These are phyloP conservation scores for Kwoniella europaea DNA, from an alignment of 768 basidiomycete genomes.

Conservation along the genomic window DNA sequence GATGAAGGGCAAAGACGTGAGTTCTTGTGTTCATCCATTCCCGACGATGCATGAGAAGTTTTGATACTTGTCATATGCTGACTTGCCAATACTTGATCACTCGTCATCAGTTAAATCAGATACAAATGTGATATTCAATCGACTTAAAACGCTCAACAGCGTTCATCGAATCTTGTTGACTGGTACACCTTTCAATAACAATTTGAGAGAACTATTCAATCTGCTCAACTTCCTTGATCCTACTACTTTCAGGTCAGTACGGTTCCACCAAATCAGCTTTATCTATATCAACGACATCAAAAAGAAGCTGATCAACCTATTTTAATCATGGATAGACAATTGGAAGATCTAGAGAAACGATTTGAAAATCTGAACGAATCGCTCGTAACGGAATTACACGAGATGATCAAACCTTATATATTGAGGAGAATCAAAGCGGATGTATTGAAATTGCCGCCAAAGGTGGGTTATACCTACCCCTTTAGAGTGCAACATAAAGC, in stretches of 20 bases:
- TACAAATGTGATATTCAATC: constrained; percentile 75
- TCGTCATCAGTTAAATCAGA: constrained; percentile 76
- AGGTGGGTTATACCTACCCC: constrained; percentile 63
- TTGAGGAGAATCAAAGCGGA: constrained; percentile 91
- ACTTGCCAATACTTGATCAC: background rate
- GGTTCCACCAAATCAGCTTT: background rate
- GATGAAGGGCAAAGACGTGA: constrained; percentile 91
- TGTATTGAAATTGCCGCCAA: constrained; percentile 82
- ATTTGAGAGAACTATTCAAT: constrained; percentile 93
- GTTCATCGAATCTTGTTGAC: constrained; percentile 87
- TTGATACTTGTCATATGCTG: too few relatives aligned
- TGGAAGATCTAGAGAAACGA: constrained; percentile 73
- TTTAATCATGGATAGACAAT: constrained; percentile 73
- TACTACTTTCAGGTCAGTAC: constrained; percentile 43
- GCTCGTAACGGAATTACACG: constrained; percentile 77
- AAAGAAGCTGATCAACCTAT: background rate
- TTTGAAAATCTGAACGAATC: constrained; percentile 77
- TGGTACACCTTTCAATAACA: constrained; percentile 96
- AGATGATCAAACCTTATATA: constrained; percentile 80
- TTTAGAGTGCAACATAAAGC: background rate
- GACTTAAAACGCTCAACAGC: constrained; percentile 76
- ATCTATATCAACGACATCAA: background rate
- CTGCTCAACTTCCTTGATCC: constrained; percentile 85
- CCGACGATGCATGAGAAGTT: too few relatives aligned
- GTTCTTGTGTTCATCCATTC: constrained; percentile 55